Base-by-base conservation (phyloP, 371 early-diverging fungal genomes). In the Umbelopsis sp. region DNA sequence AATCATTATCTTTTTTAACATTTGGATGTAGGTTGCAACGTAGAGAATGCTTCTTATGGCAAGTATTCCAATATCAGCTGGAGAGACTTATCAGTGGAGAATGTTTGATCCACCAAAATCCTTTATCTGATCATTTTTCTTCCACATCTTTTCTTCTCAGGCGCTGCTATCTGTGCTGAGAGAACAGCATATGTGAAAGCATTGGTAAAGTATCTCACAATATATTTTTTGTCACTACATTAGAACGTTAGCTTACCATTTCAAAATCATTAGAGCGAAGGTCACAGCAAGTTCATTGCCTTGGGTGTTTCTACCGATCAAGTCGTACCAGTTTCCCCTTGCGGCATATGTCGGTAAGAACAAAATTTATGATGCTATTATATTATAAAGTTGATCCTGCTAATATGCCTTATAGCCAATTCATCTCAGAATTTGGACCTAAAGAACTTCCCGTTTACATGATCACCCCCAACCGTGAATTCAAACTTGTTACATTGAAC, bases 21-120 rank as follows among this genome's bases (percentile, higher is more conserved):
- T n/a, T 20, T 64, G 29, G 18, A 10, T 35, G n/a, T 68, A 84
- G 94, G 95, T 22, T 89, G 89, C 69, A 95, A 95, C 72, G 86
- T 95, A 50, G 95, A 95, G 70, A 93, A 92, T 71, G 90, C 93
- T 5, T 89, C 91, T 1, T 94, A 91, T 74, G 89, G 89, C 86
- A 87, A 68, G 70, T 66, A 20, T 57, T 57, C 35, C 35, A 18
- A 57, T 57, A 4, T 57, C 16, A 29, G 5, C 44, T 32, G n/a
- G 24, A 50, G 25, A 0, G 22, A 50, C 48, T 16, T 29, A 44
- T 29, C 52, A 20, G 65, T 63, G n/a, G 38, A 44, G 35, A 44
- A 50, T 46, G 22, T n/a, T 16, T 45, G 29, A 29, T 35, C 35
- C 22, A 37, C 22, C 41, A 29, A 1, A 44, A n/a, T 18, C 48